Conservation (phyloP, 2,329 filamentous ascomycete genomes). For the Trichothecium sympodiale region DNA sequence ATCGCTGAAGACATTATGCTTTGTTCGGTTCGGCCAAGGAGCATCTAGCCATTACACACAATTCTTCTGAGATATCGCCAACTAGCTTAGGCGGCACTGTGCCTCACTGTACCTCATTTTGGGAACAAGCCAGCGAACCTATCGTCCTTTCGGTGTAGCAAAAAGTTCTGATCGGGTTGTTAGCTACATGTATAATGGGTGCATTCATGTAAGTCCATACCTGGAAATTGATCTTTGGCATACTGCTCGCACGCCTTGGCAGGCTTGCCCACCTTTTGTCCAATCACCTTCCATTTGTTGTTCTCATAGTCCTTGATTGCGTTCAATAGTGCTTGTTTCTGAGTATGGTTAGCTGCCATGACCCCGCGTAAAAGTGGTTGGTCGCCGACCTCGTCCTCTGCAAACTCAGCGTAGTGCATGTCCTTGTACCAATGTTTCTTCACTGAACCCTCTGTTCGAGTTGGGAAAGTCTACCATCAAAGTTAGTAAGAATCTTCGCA, state of each 20-base stretch:
- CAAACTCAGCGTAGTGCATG: constrained; percentile 99
- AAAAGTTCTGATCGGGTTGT: constrained; percentile 1
- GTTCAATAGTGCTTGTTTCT: constrained; percentile 71
- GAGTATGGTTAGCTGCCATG: constrained; percentile 10
- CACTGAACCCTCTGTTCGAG: constrained; percentile 88
- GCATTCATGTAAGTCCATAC: constrained; percentile 1
- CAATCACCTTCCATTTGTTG: constrained; percentile 98
- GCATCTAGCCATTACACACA: too few species aligned
- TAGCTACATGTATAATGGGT: neutral
- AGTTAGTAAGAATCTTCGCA: neutral
- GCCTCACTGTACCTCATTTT: too few species aligned
- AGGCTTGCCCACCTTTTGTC: constrained; percentile 92
- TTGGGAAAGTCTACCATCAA: constrained; percentile 65
- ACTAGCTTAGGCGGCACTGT: too few species aligned
- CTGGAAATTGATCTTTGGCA: constrained; percentile 8
- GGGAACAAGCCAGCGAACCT: too few species aligned
- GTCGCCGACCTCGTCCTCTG: constrained; percentile 76
- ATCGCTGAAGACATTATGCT: too few species aligned
- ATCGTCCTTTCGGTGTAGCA: neutral
- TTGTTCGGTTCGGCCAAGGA: too few species aligned
- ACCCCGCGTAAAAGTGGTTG: neutral
- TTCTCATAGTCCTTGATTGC: constrained; percentile 98
- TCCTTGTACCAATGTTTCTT: constrained; percentile 99
- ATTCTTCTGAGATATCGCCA: too few species aligned
- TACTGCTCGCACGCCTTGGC: constrained; percentile 68